These are phyloP conservation scores for Syncephalastrum contaminatum DNA, from an alignment of 371 early-diverging fungal species.

Conservation along the genomic window DNA sequence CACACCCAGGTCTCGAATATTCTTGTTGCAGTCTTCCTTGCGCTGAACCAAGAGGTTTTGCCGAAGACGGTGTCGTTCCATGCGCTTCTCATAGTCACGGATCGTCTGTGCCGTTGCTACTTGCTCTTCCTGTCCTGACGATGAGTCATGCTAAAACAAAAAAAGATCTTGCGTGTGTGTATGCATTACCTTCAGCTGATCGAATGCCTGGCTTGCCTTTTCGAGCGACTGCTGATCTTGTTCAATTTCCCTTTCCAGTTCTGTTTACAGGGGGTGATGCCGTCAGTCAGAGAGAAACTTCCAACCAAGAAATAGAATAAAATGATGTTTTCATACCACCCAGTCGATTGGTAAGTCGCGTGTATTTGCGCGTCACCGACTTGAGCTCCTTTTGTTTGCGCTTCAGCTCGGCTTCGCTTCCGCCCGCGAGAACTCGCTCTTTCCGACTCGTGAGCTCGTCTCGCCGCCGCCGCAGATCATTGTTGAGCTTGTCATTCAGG, in stretches of 20 bases:
- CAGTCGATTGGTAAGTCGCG: conserved; percentile 25
- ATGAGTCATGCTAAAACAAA: not conserved
- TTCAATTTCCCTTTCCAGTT: conserved; percentile 41
- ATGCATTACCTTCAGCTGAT: conserved; percentile 50
- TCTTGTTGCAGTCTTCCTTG: conserved; percentile 84
- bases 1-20: conserved; percentile 93
- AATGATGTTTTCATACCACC: conserved; percentile 17
- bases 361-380: conserved; percentile 38
- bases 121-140: conserved; percentile 24
- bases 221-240: conserved; percentile 37
- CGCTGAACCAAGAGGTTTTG: conserved; percentile 74
- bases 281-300: not conserved
- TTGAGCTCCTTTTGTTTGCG: conserved; percentile 61
- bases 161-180: not conserved
- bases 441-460: conserved; percentile 58
- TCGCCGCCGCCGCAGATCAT: conserved; percentile 60
- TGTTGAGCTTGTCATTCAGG: conserved; percentile 69
- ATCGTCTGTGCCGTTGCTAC: conserved; percentile 16
- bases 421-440: conserved; percentile 39
- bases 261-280: conserved; percentile 8
- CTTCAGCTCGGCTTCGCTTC: conserved; percentile 28
- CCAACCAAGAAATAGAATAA: not conserved
- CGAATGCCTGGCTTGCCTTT: conserved; percentile 40
- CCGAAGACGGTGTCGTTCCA: conserved; percentile 78
- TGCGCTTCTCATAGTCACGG: conserved; percentile 57